Percentiles rank a stretch among this genome's conserved stretches.
These are phyloP conservation scores for Sparassis latifolia DNA, from an alignment of 1,284 basidiomycete species.

Conservation along the genomic window DNA sequence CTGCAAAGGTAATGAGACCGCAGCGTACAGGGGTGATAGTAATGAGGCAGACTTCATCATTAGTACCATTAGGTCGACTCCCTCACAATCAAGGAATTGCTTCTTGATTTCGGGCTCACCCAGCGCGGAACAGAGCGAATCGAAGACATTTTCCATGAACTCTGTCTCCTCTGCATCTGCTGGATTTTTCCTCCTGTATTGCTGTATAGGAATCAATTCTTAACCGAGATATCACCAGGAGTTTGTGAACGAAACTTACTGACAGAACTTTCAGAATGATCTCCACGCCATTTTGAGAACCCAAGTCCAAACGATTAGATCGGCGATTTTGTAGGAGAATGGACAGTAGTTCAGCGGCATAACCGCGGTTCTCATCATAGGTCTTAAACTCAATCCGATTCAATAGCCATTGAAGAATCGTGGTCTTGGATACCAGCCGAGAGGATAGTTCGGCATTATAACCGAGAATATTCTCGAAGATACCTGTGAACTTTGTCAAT, in stretches of 20 bases:
- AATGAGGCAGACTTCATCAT: conserved; percentile 77
- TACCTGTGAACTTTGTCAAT: conserved; percentile 40
- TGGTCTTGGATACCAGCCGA: conserved; percentile 67
- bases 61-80: conserved; percentile 93
- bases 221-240: neutral
- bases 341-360: conserved; percentile 83
- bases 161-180: conserved; percentile 85
- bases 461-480: conserved; percentile 90
- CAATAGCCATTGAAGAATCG: conserved; percentile 76
- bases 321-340: conserved; percentile 79
- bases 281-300: conserved; percentile 77
- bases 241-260: conserved; percentile 40
- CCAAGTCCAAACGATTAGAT: conserved; percentile 58
- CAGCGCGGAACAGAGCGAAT: conserved; percentile 80
- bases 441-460: conserved; percentile 75
- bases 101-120: conserved; percentile 71
- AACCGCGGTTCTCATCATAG: conserved; percentile 83
- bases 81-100: conserved; percentile 86
- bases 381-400: conserved; percentile 66
- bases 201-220: conserved; percentile 36
- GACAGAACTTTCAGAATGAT: conserved; percentile 71
- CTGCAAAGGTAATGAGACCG: conserved; percentile 33
- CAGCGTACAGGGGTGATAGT: neutral
- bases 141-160: conserved; percentile 96
- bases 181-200: conserved; percentile 83